Conservation (phyloP, 2,329 filamentous ascomycete genomes). For the Conoideocrella luteorostrata region DNA sequence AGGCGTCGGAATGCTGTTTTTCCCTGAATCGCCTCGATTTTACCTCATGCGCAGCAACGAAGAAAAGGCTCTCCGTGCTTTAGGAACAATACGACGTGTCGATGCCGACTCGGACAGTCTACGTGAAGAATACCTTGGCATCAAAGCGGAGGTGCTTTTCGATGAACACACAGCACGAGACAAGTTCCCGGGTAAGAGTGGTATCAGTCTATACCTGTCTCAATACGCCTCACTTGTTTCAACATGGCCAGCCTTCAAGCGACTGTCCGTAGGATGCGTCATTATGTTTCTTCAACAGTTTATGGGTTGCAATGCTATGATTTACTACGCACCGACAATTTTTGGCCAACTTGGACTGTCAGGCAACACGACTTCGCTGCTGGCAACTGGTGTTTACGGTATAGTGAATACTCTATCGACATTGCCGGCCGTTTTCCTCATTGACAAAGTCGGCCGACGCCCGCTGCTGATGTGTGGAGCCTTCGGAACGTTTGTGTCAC, state of each 20-base stretch:
- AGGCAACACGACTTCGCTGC: constrained; percentile 44
- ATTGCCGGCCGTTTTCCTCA: constrained; percentile 59
- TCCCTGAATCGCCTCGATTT: constrained; percentile 33
- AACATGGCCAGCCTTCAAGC: too few relatives aligned
- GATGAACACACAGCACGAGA: too few relatives aligned
- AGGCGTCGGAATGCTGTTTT: constrained; percentile 46
- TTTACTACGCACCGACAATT: constrained; percentile 67
- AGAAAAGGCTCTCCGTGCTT: constrained; percentile 52
- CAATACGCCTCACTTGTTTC: too few relatives aligned
- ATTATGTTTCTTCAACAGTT: too few relatives aligned
- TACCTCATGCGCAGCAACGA: constrained; percentile 53
- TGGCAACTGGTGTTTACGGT: constrained; percentile 66
- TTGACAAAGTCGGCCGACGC: constrained; percentile 60
- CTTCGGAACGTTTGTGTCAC: constrained; percentile 64
- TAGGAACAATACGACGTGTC: constrained; percentile 59
- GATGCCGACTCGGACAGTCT: constrained; percentile 58
- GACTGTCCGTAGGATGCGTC: too few relatives aligned
- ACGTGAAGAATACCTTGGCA: too few relatives aligned
- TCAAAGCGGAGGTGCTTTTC: too few relatives aligned
- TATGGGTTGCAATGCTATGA: constrained; percentile 48
- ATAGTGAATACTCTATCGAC: constrained; percentile 65
- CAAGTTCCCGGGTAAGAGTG: background rate
- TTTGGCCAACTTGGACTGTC: constrained; percentile 59
- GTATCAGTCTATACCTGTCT: background rate
- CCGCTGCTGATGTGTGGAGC: constrained; percentile 58